Percentiles rank a stretch among this genome's conserved stretches.
phyloP scores from a whole-genome alignment of 345 rosid genomes.

The Arabidopsis thaliana region TAIR10.1 NC_003076.8:8935001-8935500 shows the following conservation, averaged over 20 bases:
- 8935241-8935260: conserved; percentile 49
- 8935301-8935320: conserved; percentile 50
- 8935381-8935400: conserved; percentile 37
- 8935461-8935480: conserved; percentile 16
- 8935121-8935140: conserved; percentile 22
- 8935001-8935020: conserved; percentile 36
- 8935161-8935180: background rate
- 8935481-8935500: background rate
- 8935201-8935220: conserved; percentile 19
- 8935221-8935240: conserved; percentile 25
- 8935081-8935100: conserved; percentile 34
- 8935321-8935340: conserved; percentile 44
- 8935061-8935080: conserved; percentile 35
- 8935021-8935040: conserved; percentile 8
- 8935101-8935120: conserved; percentile 42
- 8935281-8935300: conserved; percentile 49
- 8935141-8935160: conserved; percentile 37
- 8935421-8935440: conserved; percentile 27
- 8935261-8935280: conserved; percentile 49
- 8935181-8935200: background rate
- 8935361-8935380: conserved; percentile 49
- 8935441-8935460: conserved; percentile 30
- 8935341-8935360: conserved; percentile 42
- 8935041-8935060: background rate
- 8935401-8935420: conserved; percentile 20